phyloP scores from a whole-genome alignment of 768 basidiomycete genomes.

The Candolleomyces aberdarensis region DNA sequence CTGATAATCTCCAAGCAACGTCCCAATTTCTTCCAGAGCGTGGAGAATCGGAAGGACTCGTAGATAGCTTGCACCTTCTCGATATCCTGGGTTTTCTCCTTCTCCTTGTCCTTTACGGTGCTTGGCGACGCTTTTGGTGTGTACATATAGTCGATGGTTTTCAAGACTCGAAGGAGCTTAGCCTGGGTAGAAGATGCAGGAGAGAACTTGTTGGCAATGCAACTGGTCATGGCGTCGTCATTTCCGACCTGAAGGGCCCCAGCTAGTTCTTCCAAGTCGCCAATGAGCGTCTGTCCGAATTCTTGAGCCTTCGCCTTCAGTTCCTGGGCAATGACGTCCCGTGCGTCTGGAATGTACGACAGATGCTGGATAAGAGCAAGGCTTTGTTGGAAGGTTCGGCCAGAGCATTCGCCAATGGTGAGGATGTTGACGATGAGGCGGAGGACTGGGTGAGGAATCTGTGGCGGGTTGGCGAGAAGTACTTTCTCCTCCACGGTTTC shows the following conservation, averaged over 20 bases:
- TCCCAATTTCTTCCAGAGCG: slow-evolving; percentile 87
- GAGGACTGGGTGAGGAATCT: slow-evolving; percentile 80
- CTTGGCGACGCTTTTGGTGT: slow-evolving; percentile 50
- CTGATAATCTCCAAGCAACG: slow-evolving; percentile 85
- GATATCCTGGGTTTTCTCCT: slow-evolving; percentile 48
- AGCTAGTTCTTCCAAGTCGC: slow-evolving; percentile 77
- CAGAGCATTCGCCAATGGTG: slow-evolving; percentile 96
- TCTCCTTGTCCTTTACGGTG: slow-evolving; percentile 21
- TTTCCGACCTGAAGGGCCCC: slow-evolving; percentile 54
- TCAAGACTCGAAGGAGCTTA: slow-evolving; percentile 91
- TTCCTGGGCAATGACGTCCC: slow-evolving; percentile 87
- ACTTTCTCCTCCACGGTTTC: slow-evolving; percentile 45
- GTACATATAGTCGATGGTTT: slow-evolving; percentile 98
- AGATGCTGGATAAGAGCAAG: slow-evolving; percentile 90
- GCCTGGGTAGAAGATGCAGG: slow-evolving; percentile 93
- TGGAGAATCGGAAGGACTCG: slow-evolving; percentile 85
- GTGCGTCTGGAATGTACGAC: slow-evolving; percentile 82
- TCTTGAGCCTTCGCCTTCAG: slow-evolving; percentile 83
- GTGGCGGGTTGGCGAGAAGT: slow-evolving; percentile 70
- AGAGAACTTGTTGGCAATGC: slow-evolving; percentile 87
- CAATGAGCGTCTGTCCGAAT: slow-evolving; percentile 71
- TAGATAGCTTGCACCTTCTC: slow-evolving; percentile 89
- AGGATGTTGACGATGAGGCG: slow-evolving; percentile 94
- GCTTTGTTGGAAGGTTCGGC: slow-evolving; percentile 93
- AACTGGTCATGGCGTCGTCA: slow-evolving; percentile 55